These are phyloP conservation scores for Hsuehochloa calcarea DNA, from an alignment of 176 grass and related monocot genomes.

Conservation along the genomic window DNA sequence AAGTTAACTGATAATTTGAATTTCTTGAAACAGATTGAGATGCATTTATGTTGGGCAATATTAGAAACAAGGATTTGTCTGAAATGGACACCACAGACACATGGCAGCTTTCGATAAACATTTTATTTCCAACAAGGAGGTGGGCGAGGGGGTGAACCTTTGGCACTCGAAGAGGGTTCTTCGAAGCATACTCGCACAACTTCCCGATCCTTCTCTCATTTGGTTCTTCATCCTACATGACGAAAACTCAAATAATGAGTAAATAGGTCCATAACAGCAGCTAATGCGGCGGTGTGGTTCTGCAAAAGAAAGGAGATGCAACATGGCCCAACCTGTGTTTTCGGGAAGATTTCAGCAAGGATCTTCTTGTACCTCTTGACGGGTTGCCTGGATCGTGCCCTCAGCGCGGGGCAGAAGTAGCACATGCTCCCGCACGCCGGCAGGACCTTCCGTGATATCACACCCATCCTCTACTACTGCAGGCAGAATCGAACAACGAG, in stretches of 20 bases:
- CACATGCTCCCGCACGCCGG: conserved; percentile 63
- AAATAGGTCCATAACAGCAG: neutral
- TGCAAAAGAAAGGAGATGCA: neutral
- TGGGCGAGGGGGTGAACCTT: conserved; percentile 40
- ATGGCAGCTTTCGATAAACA: neutral
- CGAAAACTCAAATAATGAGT: neutral
- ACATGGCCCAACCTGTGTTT: conserved; percentile 48
- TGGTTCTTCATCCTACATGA: conserved; percentile 69
- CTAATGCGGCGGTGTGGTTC: neutral
- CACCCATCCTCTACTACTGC: conserved; percentile 60
- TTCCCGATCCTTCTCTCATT: conserved; percentile 86
- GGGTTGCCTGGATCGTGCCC: conserved; percentile 70
- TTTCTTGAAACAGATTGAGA: neutral
- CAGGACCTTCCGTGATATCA: conserved; percentile 60
- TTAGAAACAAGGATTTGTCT: neutral
- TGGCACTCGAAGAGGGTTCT: conserved; percentile 78
- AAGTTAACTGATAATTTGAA: neutral
- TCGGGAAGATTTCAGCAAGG: conserved; percentile 85
- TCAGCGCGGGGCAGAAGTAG: conserved; percentile 72
- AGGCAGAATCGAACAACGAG: neutral
- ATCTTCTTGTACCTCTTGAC: conserved; percentile 91
- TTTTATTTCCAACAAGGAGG: neutral
- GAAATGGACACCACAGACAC: neutral
- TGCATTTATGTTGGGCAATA: neutral
- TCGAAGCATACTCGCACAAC: conserved; percentile 78